Percentiles rank a stretch among this genome's conserved stretches.
phyloP scores from a whole-genome alignment of 2,329 filamentous ascomycete species.

The Emmonsia crescens region DNA sequence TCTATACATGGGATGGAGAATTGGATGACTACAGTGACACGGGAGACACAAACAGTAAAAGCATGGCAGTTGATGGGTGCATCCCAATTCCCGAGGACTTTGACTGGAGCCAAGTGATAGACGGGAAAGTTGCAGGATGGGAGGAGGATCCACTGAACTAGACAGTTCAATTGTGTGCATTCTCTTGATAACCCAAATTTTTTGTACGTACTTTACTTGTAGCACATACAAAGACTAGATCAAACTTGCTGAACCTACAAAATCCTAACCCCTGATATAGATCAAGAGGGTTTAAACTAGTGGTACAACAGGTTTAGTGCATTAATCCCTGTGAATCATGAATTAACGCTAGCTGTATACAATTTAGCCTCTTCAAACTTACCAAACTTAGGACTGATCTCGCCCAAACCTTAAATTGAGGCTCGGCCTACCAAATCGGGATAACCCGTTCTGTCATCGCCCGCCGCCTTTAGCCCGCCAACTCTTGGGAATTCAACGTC shows the following conservation, averaged over 20 bases:
- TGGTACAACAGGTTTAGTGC: too few species aligned
- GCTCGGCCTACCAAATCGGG: neutral
- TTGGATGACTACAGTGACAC: neutral
- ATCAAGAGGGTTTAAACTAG: too few species aligned
- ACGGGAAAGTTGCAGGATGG: neutral
- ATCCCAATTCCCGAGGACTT: neutral
- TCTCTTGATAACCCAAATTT: neutral
- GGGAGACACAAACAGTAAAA: neutral
- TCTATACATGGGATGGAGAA: neutral
- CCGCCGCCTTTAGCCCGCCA: neutral
- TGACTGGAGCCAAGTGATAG: neutral
- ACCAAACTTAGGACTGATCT: too few species aligned
- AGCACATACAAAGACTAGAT: too few species aligned
- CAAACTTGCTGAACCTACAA: too few species aligned
- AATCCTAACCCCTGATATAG: too few species aligned
- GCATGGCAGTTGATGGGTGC: neutral
- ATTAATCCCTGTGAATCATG: too few species aligned
- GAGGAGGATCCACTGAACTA: neutral
- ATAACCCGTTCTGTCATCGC: neutral
- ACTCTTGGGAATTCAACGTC: neutral
- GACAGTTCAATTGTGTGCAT: neutral
- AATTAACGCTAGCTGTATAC: neutral
- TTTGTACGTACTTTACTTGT: too few species aligned
- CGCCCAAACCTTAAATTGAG: neutral
- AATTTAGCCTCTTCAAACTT: neutral